Percentiles rank a stretch among this genome's conserved stretches.
These are phyloP conservation scores for Suillus fuscotomentosus DNA, from an alignment of 768 basidiomycete species.

Conservation along the genomic window DNA sequence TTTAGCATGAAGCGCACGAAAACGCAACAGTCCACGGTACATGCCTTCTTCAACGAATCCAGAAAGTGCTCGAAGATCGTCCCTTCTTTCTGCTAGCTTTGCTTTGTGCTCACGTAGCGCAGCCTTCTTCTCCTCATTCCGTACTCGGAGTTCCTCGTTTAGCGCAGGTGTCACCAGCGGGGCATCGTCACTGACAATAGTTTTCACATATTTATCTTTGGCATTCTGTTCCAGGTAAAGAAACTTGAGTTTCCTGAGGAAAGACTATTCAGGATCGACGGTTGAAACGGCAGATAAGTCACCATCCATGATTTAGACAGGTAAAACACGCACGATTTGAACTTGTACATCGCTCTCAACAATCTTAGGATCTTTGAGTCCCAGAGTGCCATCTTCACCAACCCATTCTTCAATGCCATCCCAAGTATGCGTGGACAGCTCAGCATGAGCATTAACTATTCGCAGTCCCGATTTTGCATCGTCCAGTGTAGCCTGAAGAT, in stretches of 20 bases:
- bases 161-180: constrained; percentile 78
- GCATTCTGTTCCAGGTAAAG: constrained; percentile 90
- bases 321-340: constrained; percentile 49
- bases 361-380: constrained; percentile 50
- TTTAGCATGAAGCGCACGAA: background rate
- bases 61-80: constrained; percentile 60
- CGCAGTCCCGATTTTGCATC: constrained; percentile 15
- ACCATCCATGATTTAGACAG: background rate
- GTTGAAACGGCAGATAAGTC: background rate
- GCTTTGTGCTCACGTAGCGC: constrained; percentile 64
- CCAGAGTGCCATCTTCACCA: constrained; percentile 20
- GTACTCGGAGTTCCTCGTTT: constrained; percentile 59
- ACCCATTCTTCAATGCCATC: constrained; percentile 27
- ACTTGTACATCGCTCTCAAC: constrained; percentile 57
- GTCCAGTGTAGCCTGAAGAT: constrained; percentile 28
- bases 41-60: constrained; percentile 72
- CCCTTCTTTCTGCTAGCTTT: constrained; percentile 56
- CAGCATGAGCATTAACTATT: constrained; percentile 21
- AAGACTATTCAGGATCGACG: constrained; percentile 42
- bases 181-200: constrained; percentile 84
- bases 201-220: constrained; percentile 84
- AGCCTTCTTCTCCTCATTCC: constrained; percentile 72
- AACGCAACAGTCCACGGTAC: constrained; percentile 2
- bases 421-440: constrained; percentile 25
- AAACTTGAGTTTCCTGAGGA: constrained; percentile 81